Conservation (phyloP, 306 rosid genomes). For the Dalbergia oliveri region DNA sequence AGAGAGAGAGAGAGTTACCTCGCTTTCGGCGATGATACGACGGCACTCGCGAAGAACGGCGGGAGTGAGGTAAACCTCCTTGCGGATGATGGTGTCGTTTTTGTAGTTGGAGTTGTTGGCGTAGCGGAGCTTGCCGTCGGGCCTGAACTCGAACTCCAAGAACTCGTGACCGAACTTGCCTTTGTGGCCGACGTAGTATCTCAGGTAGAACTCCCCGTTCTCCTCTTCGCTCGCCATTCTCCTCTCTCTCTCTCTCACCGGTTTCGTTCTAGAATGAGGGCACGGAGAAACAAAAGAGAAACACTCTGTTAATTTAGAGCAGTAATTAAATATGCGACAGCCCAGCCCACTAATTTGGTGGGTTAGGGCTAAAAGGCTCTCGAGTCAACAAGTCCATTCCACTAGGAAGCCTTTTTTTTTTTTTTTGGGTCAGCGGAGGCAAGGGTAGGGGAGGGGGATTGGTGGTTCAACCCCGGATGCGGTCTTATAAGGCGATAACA, state of each 20-base stretch:
- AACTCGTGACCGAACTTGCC: constrained; percentile 96
- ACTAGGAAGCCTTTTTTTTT: too few relatives aligned
- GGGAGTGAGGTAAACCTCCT: constrained; percentile 93
- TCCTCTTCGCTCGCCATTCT: constrained; percentile 71
- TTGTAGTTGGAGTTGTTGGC: constrained; percentile 99
- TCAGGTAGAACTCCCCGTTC: constrained; percentile 75
- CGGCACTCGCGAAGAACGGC: constrained; percentile 94
- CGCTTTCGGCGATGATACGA: constrained; percentile 87
- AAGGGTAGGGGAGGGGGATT: too few relatives aligned
- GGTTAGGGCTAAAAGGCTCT: too few relatives aligned
- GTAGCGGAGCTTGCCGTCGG: constrained; percentile 93
- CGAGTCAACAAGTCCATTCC: too few relatives aligned
- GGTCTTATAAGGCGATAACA: too few relatives aligned
- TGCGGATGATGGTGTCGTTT: constrained; percentile 97
- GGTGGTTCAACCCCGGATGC: too few relatives aligned
- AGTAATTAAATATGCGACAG: too few relatives aligned
- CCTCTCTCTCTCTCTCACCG: background rate
- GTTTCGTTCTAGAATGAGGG: background rate
- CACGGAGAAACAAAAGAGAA: too few relatives aligned
- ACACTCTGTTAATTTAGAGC: too few relatives aligned
- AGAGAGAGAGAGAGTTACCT: constrained; percentile 48
- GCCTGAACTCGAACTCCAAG: constrained; percentile 91
- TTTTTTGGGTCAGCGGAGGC: too few relatives aligned
- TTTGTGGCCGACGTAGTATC: constrained; percentile 94
- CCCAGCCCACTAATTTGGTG: too few relatives aligned